Percentiles rank a stretch among this genome's conserved stretches.
Conservation (phyloP, 805 yeast genomes). For the Hanseniaspora singularis region DNA sequence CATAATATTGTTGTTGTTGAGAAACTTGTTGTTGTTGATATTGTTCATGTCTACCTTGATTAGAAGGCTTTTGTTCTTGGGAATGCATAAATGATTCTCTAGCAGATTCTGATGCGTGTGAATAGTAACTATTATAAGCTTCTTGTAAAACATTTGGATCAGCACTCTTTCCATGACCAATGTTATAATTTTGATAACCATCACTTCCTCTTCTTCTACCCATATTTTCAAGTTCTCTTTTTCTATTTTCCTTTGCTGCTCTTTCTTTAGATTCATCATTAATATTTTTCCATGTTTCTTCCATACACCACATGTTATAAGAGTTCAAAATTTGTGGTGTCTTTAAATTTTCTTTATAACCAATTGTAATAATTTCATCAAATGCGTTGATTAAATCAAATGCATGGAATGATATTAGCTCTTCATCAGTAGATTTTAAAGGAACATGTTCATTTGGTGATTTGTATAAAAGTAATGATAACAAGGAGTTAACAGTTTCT, state of each 20-base stretch:
- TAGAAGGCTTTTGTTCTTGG: constrained; percentile 19
- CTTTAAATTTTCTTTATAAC: constrained; percentile 79
- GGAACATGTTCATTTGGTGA: constrained; percentile 13
- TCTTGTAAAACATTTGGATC: constrained; percentile 28
- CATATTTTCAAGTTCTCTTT: constrained; percentile 83
- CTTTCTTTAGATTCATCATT: constrained; percentile 92
- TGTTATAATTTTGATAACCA: constrained; percentile 27
- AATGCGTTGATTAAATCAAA: constrained; percentile 85
- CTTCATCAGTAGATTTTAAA: constrained; percentile 54
- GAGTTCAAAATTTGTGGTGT: constrained; percentile 73
- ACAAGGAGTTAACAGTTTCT: constrained; percentile 63
- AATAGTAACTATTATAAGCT: constrained; percentile 30
- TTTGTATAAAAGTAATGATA: constrained; percentile 23
- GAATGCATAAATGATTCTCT: constrained; percentile 26
- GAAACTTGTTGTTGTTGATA: constrained; percentile 15
- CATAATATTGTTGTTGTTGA: constrained; percentile 7
- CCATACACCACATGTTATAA: constrained; percentile 95
- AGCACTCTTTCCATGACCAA: constrained; percentile 20
- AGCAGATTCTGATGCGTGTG: constrained; percentile 32
- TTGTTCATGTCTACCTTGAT: constrained; percentile 16
- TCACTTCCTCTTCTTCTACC: constrained; percentile 44
- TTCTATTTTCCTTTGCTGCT: constrained; percentile 94
- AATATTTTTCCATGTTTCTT: constrained; percentile 95
- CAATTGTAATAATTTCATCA: constrained; percentile 83
- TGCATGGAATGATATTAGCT: constrained; percentile 70